Base-by-base conservation (phyloP, 2,329 filamentous ascomycete genomes). In the Chrysoporthe cubensis region DNA sequence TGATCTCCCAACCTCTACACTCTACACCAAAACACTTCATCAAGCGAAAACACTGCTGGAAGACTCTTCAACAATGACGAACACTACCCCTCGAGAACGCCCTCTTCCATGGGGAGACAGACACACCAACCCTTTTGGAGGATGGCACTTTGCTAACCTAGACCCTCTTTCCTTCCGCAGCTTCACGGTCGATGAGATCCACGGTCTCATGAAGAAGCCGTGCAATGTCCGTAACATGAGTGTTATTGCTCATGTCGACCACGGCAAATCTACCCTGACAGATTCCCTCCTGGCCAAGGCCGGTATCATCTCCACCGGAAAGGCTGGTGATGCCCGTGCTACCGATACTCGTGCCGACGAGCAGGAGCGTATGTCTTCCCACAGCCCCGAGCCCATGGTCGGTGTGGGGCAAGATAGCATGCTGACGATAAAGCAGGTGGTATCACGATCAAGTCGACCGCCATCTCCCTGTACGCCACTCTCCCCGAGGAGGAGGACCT, bases 391-490 rank as follows among this genome's bases (percentile, higher is more conserved):
- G 37, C 1, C 8, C 14, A 18, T n/a, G 2, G 34, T 44, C n/a
- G 42, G 42, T n/a, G 40, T 46, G 32, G 26, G 26, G 11, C 7
- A 42, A 32, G 21, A 62, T 14, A 66, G 18, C n/a, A 4, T 68
- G 59, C 68, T 70, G 54, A 70, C 60, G 11, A 40, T 7, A 14
- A 32, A 69, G 21, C 52, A 70, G 68, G 68, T 91, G 94, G 96
- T 90, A 97, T 99, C 80, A 99, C 96, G 78, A 99, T 99, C 91
- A 99, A 99, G 91, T 99, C 96, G 68, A 99, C 96, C 72, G 96
- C 96, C 84, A 99, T 99, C 86, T 98, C 96, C 76, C 90, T 99
- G 79, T 99, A 96, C 85, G 94, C 93, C 80, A 86, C 90, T 77
- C 89, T 99, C 74, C 83, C 87, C 71, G 89, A 92, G 75, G 84